A percentile compares a stretch with the other conserved stretches of the same genome.
Evolutionary conservation across 306 rosid genomes (phyloP).

Genomic region (Castanea sativa): DNA sequence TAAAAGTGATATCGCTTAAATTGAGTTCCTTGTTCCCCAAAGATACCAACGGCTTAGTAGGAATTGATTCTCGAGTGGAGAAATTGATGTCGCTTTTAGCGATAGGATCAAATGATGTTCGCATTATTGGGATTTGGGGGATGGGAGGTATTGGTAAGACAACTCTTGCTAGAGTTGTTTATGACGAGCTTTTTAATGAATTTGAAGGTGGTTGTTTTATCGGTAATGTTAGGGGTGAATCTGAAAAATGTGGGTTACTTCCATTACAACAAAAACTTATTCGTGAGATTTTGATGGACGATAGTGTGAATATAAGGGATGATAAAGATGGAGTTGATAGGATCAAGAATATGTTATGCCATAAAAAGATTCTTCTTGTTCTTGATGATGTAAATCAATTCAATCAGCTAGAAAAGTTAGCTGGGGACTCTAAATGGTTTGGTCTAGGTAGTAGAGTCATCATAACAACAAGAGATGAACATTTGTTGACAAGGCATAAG

Average conservation of each 20-base stretch:
- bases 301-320: slow-evolving; percentile 17
- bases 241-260: slow-evolving; percentile 15
- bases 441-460: too few relatives aligned
- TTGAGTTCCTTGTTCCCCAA: slow-evolving; percentile 15
- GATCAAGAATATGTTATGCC: background rate
- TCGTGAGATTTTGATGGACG: slow-evolving; percentile 1
- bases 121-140: slow-evolving; percentile 43
- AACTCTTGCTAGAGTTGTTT: slow-evolving; percentile 23
- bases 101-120: slow-evolving; percentile 4
- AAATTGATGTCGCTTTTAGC: slow-evolving; percentile 19
- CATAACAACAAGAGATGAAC: slow-evolving; percentile 15
- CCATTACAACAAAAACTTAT: slow-evolving; percentile 27
- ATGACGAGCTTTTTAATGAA: background rate
- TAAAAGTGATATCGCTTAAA: slow-evolving; percentile 10
- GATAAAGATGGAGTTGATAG: background rate
- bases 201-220: slow-evolving; percentile 24
- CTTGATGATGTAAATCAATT: too few relatives aligned
- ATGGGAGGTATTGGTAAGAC: slow-evolving; percentile 9
- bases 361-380: too few relatives aligned
- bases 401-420: too few relatives aligned
- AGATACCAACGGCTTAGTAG: background rate
- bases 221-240: slow-evolving; percentile 18
- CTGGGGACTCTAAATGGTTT: too few relatives aligned
- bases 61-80: slow-evolving; percentile 28
- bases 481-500: slow-evolving; percentile 19